phyloP scores from a whole-genome alignment of 2,329 filamentous ascomycete species.

The Lasiodiplodia sp. region DNA sequence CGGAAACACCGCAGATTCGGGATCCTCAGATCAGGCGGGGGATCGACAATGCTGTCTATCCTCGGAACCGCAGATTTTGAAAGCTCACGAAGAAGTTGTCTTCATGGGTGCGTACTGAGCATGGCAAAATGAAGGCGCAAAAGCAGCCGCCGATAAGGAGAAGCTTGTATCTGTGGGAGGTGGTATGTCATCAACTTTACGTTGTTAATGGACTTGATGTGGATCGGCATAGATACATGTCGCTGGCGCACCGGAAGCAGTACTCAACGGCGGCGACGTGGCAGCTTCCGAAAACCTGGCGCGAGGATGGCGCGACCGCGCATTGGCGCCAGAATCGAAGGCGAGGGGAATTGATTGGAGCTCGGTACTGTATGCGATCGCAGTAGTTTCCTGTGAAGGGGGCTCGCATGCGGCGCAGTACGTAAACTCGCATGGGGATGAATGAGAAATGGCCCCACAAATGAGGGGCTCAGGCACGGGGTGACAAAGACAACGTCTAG shows the following conservation, averaged over 20 bases:
- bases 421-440: not conserved
- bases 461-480: not conserved
- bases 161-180: conserved; percentile 49
- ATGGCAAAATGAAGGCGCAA: conserved; percentile 56
- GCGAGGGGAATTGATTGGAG: conserved; percentile 46
- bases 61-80: conserved; percentile 53
- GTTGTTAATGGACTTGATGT: conserved; percentile 47
- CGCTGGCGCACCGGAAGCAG: conserved; percentile 53
- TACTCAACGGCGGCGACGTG: conserved; percentile 50
- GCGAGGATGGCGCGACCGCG: conserved; percentile 46
- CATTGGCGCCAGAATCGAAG: conserved; percentile 47
- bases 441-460: not conserved
- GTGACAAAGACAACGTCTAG: too few species aligned
- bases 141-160: conserved; percentile 55
- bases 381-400: conserved; percentile 46
- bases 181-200: conserved; percentile 44
- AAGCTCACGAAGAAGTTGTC: conserved; percentile 52
- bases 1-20: conserved; percentile 52
- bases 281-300: conserved; percentile 46
- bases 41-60: conserved; percentile 51
- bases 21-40: conserved; percentile 54
- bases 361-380: conserved; percentile 52
- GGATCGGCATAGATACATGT: conserved; percentile 53
- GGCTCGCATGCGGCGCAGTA: conserved; percentile 49
- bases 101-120: conserved; percentile 53